A percentile compares a stretch with the other conserved stretches of the same genome.
Conservation (phyloP, 306 rosid species). For the Urtica urens region DNA sequence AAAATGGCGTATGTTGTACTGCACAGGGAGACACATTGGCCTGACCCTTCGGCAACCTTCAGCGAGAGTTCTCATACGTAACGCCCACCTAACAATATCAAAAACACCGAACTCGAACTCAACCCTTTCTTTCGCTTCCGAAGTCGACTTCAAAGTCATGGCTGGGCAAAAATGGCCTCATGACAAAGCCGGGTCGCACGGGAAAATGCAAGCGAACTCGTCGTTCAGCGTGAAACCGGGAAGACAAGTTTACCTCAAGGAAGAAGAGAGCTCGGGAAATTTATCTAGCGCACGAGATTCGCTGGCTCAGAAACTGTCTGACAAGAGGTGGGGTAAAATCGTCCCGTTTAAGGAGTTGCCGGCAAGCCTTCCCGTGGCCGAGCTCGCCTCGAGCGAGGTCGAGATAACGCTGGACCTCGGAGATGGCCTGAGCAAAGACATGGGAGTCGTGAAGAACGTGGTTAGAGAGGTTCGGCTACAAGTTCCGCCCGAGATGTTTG, state of each 20-base stretch:
- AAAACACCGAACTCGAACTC: constrained; percentile 43
- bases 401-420: constrained; percentile 55
- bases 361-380: constrained; percentile 76
- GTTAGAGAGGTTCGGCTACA: constrained; percentile 67
- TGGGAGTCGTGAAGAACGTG: constrained; percentile 40
- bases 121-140: constrained; percentile 43
- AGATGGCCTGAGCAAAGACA: constrained; percentile 37
- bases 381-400: constrained; percentile 54
- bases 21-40: constrained; percentile 90
- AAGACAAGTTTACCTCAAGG: constrained; percentile 58
- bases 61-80: constrained; percentile 58
- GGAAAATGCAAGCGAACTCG: constrained; percentile 56
- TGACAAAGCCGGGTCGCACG: constrained; percentile 59
- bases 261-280: constrained; percentile 44
- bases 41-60: constrained; percentile 82
- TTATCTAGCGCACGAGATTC: constrained; percentile 30
- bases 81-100: constrained; percentile 53
- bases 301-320: constrained; percentile 47
- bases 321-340: constrained; percentile 70
- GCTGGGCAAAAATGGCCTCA: constrained; percentile 80
- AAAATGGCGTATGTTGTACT: constrained; percentile 87
- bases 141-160: constrained; percentile 70
- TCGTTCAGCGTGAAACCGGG: constrained; percentile 48
- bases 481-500: constrained; percentile 84
- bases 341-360: constrained; percentile 82